phyloP scores from a whole-genome alignment of 148 eudicot genomes.

The Rhododendron ovatum region DNA sequence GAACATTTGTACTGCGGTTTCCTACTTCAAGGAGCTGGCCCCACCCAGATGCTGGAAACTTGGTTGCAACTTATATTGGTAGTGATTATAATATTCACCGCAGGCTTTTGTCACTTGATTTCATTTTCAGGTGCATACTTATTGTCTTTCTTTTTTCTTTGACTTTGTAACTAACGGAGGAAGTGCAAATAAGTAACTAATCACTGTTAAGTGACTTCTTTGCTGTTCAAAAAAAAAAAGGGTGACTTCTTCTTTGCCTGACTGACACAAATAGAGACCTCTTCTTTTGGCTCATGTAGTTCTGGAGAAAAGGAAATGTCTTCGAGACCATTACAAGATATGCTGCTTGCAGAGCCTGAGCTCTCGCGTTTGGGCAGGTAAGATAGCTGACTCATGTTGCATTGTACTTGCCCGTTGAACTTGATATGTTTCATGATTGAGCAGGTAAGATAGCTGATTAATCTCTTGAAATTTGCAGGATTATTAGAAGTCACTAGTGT shows the following conservation, averaged over 20 bases:
- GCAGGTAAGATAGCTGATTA: neutral
- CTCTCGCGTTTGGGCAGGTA: slow-evolving; percentile 76
- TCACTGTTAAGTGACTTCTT: neutral
- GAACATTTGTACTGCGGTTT: slow-evolving; percentile 86
- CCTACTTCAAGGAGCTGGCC: slow-evolving; percentile 99
- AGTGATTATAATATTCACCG: slow-evolving; percentile 70
- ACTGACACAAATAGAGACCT: neutral
- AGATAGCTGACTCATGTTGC: neutral
- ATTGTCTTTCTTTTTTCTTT: slow-evolving; percentile 5
- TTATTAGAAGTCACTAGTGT: slow-evolving; percentile 23
- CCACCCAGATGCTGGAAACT: slow-evolving; percentile 95
- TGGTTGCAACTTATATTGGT: slow-evolving; percentile 77
- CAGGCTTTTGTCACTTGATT: slow-evolving; percentile 67
- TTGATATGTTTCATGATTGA: neutral
- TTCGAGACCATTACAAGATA: slow-evolving; percentile 51
- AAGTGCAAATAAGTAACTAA: neutral
- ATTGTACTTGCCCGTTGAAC: neutral
- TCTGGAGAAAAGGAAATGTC: slow-evolving; percentile 23
- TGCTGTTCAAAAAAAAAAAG: too few species aligned
- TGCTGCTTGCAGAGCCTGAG: slow-evolving; percentile 83
- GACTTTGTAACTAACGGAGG: neutral
- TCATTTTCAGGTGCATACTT: slow-evolving; percentile 47
- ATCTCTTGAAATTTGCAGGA: slow-evolving; percentile 24
- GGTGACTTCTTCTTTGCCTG: neutral
- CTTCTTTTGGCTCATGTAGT: slow-evolving; percentile 27